Evolutionary conservation across 108 stramenopile species (phyloP), one percentile per base, ranked within the genome.

Genomic region (Epipyxis sp.): DNA sequence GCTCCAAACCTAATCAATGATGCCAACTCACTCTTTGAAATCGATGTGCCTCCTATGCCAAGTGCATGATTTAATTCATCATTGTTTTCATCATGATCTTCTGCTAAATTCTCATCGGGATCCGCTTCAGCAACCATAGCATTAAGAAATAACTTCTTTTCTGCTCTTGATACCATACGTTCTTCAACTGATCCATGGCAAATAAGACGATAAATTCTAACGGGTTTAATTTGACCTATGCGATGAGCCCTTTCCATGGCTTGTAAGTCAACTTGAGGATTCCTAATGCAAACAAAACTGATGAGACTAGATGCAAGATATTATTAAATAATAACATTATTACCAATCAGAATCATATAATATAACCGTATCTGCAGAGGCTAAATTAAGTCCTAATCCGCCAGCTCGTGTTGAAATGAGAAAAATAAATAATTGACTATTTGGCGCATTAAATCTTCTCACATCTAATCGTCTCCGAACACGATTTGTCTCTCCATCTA

Each of bases 311-410:
- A n/a, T n/a, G n/a, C n/a, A n/a, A n/a, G n/a, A n/a, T n/a, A n/a
- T n/a, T n/a, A n/a, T n/a, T n/a, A n/a, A n/a, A n/a, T n/a, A n/a
- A n/a, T n/a, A n/a, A n/a, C n/a, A n/a, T n/a, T n/a, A n/a, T n/a
- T n/a, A n/a, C 86, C 96, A 97, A 82, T 96, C 94, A 35, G 92
- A 79, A 86, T 98, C 98, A 82, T 95, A 93, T 42, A 98, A 85
- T 59, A 98, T 95, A 71, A 96, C 96, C 0, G 92, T 92, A 84
- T 97, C 94, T 0, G 97, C 97, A 16, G 91, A 85, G 1, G 95
- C 92, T 59, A 96, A 84, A 78, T 93, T 93, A 50, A 94, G 71
- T 46, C 91, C 90, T 1, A 86, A 50, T 25, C 87, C 86, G 30
- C 87, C 88, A 32, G 84, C 87, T 40, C 85, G 69, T 20, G 86